Evolutionary conservation across 768 basidiomycete species (phyloP).

Genomic region (Suillus bovinus): DNA sequence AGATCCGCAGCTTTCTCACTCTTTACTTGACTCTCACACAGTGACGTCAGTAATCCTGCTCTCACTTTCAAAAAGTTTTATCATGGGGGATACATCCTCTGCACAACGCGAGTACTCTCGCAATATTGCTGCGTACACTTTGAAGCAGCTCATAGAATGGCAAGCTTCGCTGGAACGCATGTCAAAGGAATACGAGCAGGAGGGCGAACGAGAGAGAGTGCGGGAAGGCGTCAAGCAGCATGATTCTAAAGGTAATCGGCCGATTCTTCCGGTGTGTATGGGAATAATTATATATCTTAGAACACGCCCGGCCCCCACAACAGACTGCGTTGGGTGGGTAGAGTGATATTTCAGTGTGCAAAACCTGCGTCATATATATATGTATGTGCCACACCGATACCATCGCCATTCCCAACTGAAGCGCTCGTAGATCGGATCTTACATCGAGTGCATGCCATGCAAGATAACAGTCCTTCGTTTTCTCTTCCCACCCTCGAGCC

Average conservation of each 20-base stretch:
- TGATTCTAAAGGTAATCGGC: neutral
- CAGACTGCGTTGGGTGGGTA: neutral
- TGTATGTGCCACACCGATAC: neutral
- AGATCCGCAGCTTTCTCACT: neutral
- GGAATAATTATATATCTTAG: neutral
- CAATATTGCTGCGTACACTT: neutral
- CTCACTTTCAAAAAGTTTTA: neutral
- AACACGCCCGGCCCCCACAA: neutral
- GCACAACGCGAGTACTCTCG: constrained; percentile 2
- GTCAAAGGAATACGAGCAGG: neutral
- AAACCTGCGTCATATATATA: no score
- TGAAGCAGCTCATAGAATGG: constrained; percentile 3
- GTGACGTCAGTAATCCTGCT: neutral
- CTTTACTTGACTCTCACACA: neutral
- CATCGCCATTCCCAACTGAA: neutral
- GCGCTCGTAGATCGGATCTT: neutral
- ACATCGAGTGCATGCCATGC: neutral
- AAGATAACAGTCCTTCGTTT: neutral
- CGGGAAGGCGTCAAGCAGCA: neutral
- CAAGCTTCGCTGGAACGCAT: neutral
- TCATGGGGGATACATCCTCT: neutral
- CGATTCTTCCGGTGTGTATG: neutral
- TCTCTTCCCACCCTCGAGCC: neutral
- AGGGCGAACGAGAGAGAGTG: neutral
- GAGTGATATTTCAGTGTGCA: neutral